Evolutionary conservation across 371 early-diverging fungal genomes (phyloP).

Genomic region (Mortierella sp.): DNA sequence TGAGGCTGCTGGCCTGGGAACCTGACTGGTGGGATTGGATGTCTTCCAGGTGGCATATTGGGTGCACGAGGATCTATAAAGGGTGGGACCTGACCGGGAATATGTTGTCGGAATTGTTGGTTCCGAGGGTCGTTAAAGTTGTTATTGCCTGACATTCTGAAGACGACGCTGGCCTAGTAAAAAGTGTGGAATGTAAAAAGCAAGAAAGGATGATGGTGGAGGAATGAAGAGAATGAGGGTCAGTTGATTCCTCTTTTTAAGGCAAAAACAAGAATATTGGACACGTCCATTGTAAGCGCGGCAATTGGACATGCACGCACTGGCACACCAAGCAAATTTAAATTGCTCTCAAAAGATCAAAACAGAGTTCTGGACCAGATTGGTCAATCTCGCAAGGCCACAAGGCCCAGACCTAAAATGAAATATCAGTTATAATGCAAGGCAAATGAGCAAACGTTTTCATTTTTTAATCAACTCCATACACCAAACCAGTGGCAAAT

Average conservation of each 20-base stretch:
- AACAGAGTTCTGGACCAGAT: background rate
- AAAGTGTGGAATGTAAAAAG: background rate
- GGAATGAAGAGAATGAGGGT: conserved; percentile 1
- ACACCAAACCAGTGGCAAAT: conserved; percentile 5
- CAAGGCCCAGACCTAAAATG: conserved; percentile 1
- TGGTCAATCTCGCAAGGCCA: background rate
- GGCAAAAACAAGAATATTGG: background rate
- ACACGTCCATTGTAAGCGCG: too few species aligned
- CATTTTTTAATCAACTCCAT: background rate
- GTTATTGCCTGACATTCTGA: conserved; percentile 17
- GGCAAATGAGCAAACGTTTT: too few species aligned
- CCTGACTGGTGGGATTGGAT: conserved; percentile 25
- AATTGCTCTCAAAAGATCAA: background rate
- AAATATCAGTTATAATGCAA: too few species aligned
- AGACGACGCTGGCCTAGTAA: background rate
- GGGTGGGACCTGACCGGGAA: conserved; percentile 38
- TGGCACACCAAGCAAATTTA: background rate
- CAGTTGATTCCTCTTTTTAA: background rate
- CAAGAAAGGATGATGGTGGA: conserved; percentile 2
- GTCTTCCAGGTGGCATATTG: conserved; percentile 18
- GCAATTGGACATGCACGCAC: background rate
- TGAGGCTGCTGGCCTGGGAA: conserved; percentile 30
- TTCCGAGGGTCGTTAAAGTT: conserved; percentile 29
- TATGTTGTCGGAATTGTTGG: conserved; percentile 5
- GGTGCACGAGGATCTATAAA: conserved; percentile 11